Base-by-base conservation (phyloP, 1,284 basidiomycete species). In the Sporisorium iseilematis-ciliati region DNA sequence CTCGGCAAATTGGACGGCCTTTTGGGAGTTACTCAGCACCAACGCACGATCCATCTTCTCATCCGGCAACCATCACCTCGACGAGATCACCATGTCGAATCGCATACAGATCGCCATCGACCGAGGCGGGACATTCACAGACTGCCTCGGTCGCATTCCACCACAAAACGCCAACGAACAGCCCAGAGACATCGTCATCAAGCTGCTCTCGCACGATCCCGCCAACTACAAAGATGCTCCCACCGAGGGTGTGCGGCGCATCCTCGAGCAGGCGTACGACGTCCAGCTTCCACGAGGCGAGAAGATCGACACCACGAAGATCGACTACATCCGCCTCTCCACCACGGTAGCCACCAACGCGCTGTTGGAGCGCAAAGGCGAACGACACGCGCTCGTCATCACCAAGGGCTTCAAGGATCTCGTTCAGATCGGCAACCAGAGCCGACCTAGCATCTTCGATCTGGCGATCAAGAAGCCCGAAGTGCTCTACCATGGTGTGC, bases 341-440 rank as follows among this genome's bases (percentile, higher is more conserved):
- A 98, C 96, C 0, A 99, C 96, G 0, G 94, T 98, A 2, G 96
- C 94, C 0, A 99, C 96, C 18, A 99, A 98, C 79, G 95, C 96
- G 0, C 89, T 99, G 0, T 89, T 99, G 6, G 96, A 98, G 84
- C 91, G 96, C 41, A 95, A 95, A 84, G 96, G 96, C 0, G 91
- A 93, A 80, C 91, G 91, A 74, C 94, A 97, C 69, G 96, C 94
- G 0, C 88, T 99, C 23, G 87, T 98, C 20, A 97, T 95, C 82
- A 97, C 95, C 0, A 91, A 91, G 75, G 95, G 94, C 0, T 97
- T 97, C 88, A 91, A 91, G 54, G 95, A 97, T 85, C 89, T 97
- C 18, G 89, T 97, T 3, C 88, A 92, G 57, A 97, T 96, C 69
- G 93, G 93, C 12, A 97, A 97, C 85, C 96, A 97, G 85, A 91